Evolutionary conservation across 2,329 filamentous ascomycete genomes (phyloP).

Genomic region (Pseudonectria foliicola): DNA sequence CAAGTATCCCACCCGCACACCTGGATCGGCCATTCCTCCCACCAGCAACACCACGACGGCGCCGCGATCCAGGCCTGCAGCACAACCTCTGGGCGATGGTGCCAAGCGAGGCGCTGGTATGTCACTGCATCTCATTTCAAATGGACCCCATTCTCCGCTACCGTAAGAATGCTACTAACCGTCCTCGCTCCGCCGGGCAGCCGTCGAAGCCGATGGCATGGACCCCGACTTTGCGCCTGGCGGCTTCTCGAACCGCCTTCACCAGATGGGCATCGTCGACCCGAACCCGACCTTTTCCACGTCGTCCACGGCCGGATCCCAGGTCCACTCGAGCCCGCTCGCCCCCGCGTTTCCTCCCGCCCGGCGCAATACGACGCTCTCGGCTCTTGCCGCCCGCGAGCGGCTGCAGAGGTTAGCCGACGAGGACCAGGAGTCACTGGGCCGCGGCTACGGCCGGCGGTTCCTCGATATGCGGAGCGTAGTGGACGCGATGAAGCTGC

Average conservation of each 20-base stretch:
- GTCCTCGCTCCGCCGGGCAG: too few relatives aligned
- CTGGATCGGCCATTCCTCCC: conserved; percentile 17
- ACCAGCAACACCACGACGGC: conserved; percentile 6
- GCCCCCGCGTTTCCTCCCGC: conserved; percentile 24
- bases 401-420: conserved; percentile 36
- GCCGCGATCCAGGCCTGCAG: conserved; percentile 11
- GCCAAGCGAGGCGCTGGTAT: conserved; percentile 17
- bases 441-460: conserved; percentile 30
- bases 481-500: conserved; percentile 38
- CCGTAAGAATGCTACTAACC: too few relatives aligned
- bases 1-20: conserved; percentile 37
- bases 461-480: conserved; percentile 43
- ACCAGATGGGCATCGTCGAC: conserved; percentile 47
- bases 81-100: conserved; percentile 7
- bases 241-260: conserved; percentile 45
- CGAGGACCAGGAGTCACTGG: conserved; percentile 35
- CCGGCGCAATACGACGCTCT: conserved; percentile 38
- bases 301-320: conserved; percentile 37
- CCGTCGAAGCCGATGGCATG: conserved; percentile 31
- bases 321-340: conserved; percentile 14
- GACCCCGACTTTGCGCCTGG: conserved; percentile 35
- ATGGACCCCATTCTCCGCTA: too few relatives aligned
- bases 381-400: conserved; percentile 42
- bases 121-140: not conserved
- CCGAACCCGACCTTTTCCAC: conserved; percentile 48